Base-by-base conservation (phyloP, 1,284 basidiomycete species). In the Cutaneotrichosporon curvatum region DNA sequence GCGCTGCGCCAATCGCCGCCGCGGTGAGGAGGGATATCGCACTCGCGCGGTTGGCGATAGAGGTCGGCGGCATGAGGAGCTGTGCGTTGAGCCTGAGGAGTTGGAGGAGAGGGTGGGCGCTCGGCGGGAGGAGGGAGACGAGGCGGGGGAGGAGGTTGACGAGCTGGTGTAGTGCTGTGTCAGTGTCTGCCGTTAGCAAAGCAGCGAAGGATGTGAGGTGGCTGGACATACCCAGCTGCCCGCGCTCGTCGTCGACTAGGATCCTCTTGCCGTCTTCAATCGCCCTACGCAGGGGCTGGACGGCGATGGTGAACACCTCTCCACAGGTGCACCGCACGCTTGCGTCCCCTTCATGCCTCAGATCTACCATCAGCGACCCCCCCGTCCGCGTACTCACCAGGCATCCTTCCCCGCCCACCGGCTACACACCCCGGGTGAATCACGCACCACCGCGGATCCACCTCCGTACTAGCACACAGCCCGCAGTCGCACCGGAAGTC, bases 401-500 rank as follows among this genome's bases (percentile, higher is more conserved):
- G 62, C 56, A 68, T 59, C 4, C 30, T 34, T 4, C 48, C 56
- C 1, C 42, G 46, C 0, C 59, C 57, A 9, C 45, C 40, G 16
- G 25, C 6, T 2, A 14, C 21, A 37, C 66, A 69, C 3, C 48
- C 57, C 1, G 49, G 42, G 51, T 70, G 67, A 9, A 43, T 22
- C 9, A 69, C 68, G 3, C 79, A 75, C 62, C 81, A 82, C 42
- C 89, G 76, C 15, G 80, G 80, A 63, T 95, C 88, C 1, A 79
- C 67, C 55, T 25, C 23, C 15, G 8, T 53, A 22, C 31, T 55
- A 2, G 51, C 32, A 48, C 87, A 91, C 3, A 85, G 64, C 15
- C 56, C 30, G 61, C 92, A 97, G 9, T 59, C 58, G 62, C 94
- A 97, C 2, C 64, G 70, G 61, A 97, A 96, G 55, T 79, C 77